Evolutionary conservation across 2,329 filamentous ascomycete genomes (phyloP).

Genomic region (Aspergillus oerlinghausenensis): DNA sequence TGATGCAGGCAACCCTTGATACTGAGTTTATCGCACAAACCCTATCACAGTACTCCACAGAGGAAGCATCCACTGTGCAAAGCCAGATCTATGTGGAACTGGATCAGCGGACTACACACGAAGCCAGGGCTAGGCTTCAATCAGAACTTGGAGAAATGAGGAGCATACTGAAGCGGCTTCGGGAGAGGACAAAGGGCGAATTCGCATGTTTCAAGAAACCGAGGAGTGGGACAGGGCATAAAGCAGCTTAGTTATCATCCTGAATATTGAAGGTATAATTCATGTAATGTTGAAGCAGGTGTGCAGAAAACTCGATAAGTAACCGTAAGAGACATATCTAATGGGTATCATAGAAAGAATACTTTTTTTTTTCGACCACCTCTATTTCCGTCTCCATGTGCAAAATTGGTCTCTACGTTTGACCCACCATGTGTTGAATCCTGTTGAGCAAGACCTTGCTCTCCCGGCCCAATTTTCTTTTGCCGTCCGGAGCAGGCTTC

Average conservation of each 20-base stretch:
- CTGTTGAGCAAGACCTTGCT: conserved; percentile 72
- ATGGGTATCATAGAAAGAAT: conserved; percentile 17
- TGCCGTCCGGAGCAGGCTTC: conserved; percentile 61
- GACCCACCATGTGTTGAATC: conserved; percentile 66
- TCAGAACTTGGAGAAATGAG: conserved; percentile 87
- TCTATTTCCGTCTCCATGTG: neutral
- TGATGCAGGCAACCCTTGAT: conserved; percentile 96
- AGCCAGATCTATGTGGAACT: conserved; percentile 88
- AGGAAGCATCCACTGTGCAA: conserved; percentile 74
- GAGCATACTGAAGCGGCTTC: conserved; percentile 73
- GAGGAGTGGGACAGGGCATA: conserved; percentile 35
- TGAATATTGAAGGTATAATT: neutral
- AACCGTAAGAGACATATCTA: conserved; percentile 1
- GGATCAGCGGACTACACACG: conserved; percentile 82
- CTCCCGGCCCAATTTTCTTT: conserved; percentile 76
- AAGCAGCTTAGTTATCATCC: conserved; percentile 13
- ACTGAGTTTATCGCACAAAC: conserved; percentile 97
- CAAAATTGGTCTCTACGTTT: conserved; percentile 17
- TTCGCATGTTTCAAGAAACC: conserved; percentile 79
- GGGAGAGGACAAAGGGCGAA: conserved; percentile 76
- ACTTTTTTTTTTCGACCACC: neutral
- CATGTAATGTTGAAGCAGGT: neutral
- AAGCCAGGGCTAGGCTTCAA: conserved; percentile 74
- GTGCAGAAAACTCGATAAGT: neutral
- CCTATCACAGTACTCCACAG: conserved; percentile 80